Base-by-base conservation (phyloP, 208 protist genomes). In the Trypanosoma lewisi region DNA sequence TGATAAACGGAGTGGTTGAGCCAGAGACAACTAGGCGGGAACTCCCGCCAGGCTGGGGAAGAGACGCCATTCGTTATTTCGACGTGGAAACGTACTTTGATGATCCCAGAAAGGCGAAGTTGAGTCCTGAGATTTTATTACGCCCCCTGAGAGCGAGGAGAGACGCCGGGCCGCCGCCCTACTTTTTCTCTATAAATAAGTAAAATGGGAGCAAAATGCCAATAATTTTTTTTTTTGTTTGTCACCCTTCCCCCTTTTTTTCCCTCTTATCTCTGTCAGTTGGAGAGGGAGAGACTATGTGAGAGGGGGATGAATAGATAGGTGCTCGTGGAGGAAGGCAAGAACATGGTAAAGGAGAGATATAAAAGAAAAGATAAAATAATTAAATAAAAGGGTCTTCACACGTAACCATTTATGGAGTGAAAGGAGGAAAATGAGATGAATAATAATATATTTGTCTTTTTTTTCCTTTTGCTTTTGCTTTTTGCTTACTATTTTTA, bases 51-150 rank as follows among this genome's bases (percentile, higher is more conserved):
- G 85, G 85, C n/a, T 91, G 85, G 85, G 85, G 85, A n/a, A 75
- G 48, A 25, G 75, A 86, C 33, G 81, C 85, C n/a, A 30, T 61
- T 41, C 77, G 77, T 37, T 91, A 75, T 70, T 91, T 91, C 65
- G 85, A 91, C 72, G 68, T 80, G n/a, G 75, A 83, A 39, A 91
- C 85, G 19, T 91, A 91, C 57, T 86, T 74, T 64, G 85, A 91
- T 60, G 75, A 91, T 39, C 85, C 85, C 0, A 71, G 31, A 5
- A 91, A 88, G 73, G 85, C 85, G 33, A 71, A 70, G 12, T 50
- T 88, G 48, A 70, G 59, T 33, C 39, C 64, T 4, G 64, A 57
- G 28, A 45, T 71, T 42, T 63, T 62, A 14, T 30, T 58, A 0
- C 61, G 61, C n/a, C 75, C 75, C 30, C 45, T 81, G 16, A 58